Base-by-base conservation (phyloP, 176 grass and related monocot genomes). In the Cenchrus fungigraminus region DNA sequence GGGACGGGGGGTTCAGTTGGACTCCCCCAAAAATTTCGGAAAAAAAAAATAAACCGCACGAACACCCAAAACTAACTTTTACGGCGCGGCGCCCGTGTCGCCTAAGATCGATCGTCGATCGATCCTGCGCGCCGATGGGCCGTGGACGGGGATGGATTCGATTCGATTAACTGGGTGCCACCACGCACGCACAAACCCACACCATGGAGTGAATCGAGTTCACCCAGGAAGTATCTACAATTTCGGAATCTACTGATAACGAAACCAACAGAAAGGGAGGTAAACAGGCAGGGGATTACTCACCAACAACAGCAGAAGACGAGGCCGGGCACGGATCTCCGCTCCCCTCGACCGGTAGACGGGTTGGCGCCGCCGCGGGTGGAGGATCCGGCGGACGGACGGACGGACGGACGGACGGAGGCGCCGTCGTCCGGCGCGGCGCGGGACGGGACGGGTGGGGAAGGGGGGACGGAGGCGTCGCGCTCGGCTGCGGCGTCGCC, bases 1-100 rank as follows among this genome's bases (percentile, higher is more conserved):
- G 75, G 40, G 6, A 29, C 6, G n/a, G 79, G 32, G n/a, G 64
- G 65, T 57, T 81, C 79, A 81, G 52, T 44, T 81, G 20, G 55
- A 19, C 32, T 51, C 79, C 19, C 61, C 61, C 12, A 31, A 29
- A 46, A 58, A 12, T 3, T 17, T 28, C 1, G 12, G 37, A 17
- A 70, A 44, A 55, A 25, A 25, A 44, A 55, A 25, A 25, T 5
- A 28, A 81, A 42, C 52, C 2, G 12, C 37, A 15, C 19, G 6
- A 12, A 12, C 19, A 20, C 50, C 65, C 67, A 8, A 37, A 58
- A 46, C 20, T 71, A 6, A 19, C 56, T 71, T 7, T 43, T 32
- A 47, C 53, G 67, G 80, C 20, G 51, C 22, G 66, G 31, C 29
- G 5, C 2, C 65, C 34, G 37, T 40, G 37, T 40, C 37, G 57